These are phyloP conservation scores for barley (Hordeum vulgare) DNA, from an alignment of 176 grass and related monocot genomes.

Conservation along the genomic window MorexV3_pseudomolecules_assembly NC_058522.1:538927193-538927692, in stretches of 20 bases:
- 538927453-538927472: not conserved
- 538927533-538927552: not conserved
- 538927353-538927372: not conserved
- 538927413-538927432: not conserved
- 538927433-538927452: not conserved
- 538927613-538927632: not conserved
- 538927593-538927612: not conserved
- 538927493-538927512: not conserved
- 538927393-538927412: not conserved
- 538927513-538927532: not conserved
- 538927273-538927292: conserved; percentile 46
- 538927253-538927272: conserved; percentile 45
- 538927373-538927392: not conserved
- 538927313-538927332: conserved; percentile 50
- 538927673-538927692: not conserved
- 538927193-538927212: not conserved
- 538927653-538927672: not conserved
- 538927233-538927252: not conserved
- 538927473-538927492: not conserved
- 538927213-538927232: not conserved
- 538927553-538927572: not conserved
- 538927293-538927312: conserved; percentile 43
- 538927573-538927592: not conserved
- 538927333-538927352: not conserved
- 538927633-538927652: not conserved